Percentiles rank a stretch among this genome's conserved stretches.
phyloP scores from a whole-genome alignment of 768 basidiomycete species.

The Panus rudis region DNA sequence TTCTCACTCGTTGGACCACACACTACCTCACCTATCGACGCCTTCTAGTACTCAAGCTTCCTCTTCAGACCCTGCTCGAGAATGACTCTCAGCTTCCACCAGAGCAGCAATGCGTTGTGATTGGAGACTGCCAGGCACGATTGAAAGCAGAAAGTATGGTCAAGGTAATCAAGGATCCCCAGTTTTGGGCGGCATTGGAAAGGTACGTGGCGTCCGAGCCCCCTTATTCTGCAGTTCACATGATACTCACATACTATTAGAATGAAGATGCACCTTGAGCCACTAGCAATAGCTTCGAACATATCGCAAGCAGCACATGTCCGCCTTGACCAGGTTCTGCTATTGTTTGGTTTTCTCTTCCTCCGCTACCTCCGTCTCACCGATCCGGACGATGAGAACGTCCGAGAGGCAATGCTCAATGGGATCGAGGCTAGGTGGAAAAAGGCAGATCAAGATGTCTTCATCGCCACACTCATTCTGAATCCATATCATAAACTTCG shows the following conservation, averaged over 20 bases:
- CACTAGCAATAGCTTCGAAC: slow-evolving; percentile 23
- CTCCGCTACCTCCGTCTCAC: not conserved
- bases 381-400: slow-evolving; percentile 6
- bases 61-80: slow-evolving; percentile 15
- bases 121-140: slow-evolving; percentile 20
- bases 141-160: slow-evolving; percentile 24
- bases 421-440: slow-evolving; percentile 22
- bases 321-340: slow-evolving; percentile 20
- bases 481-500: not conserved
- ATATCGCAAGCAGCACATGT: slow-evolving; percentile 17
- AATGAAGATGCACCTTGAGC: slow-evolving; percentile 21
- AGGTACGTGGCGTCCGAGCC: slow-evolving; percentile 17
- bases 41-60: slow-evolving; percentile 21
- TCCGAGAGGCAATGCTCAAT: slow-evolving; percentile 17
- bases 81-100: slow-evolving; percentile 12
- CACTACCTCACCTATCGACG: slow-evolving; percentile 28
- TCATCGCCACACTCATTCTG: slow-evolving; percentile 14
- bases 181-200: slow-evolving; percentile 28
- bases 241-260: slow-evolving; percentile 1
- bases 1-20: slow-evolving; percentile 30
- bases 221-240: not conserved
- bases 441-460: slow-evolving; percentile 20
- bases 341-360: slow-evolving; percentile 20
- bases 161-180: slow-evolving; percentile 18
- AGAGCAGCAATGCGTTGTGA: slow-evolving; percentile 12